Evolutionary conservation across 2,329 filamentous ascomycete genomes (phyloP), one percentile per base, ranked within the genome.

Genomic region (Hortaea sp.): DNA sequence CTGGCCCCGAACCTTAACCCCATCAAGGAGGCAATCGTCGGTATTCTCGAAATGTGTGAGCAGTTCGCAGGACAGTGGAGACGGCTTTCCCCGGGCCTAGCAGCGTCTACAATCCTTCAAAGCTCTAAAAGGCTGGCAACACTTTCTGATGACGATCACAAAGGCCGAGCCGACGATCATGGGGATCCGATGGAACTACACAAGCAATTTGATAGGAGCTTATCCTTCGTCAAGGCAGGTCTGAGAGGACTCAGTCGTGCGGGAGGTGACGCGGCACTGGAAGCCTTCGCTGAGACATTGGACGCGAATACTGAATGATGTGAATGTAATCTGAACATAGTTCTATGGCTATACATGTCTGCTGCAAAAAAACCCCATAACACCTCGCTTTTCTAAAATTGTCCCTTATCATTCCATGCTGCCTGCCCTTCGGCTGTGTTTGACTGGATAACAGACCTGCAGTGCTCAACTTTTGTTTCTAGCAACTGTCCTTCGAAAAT

Each of bases 231-330:
- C 10, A 75, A 75, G 2, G 79, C 82, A 42, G 88, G 85, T 0
- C 62, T 95, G 52, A 78, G 82, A 45, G 83, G 84, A 7, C 78
- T 92, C 7, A 82, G 86, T 42, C 76, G 88, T 55, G 84, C 82
- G 31, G 82, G 84, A 41, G 79, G 79, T 29, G 80, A 86, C 66
- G 74, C 58, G 59, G 76, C 82, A 61, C 90, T 88, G 84, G 86
- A 92, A 64, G 79, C 84, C 49, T 63, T 95, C 49, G 87, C 85
- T 0, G 87, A 94, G 63, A 85, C 32, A 35, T 35, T 35, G 9
- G 32, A 35, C 2, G n/a, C 32, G 32, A 9, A 35, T 4, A 35
- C 32, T 35, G n/a, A 35, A 20, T 20, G 20, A 20, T 20, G 20
- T 20, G 20, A 20, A 20, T 20, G 20, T 20, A 20, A 4, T 20